Evolutionary conservation across 495 filamentous ascomycete species (phyloP).

Genomic region (Hyaloscypha bicolor): DNA sequence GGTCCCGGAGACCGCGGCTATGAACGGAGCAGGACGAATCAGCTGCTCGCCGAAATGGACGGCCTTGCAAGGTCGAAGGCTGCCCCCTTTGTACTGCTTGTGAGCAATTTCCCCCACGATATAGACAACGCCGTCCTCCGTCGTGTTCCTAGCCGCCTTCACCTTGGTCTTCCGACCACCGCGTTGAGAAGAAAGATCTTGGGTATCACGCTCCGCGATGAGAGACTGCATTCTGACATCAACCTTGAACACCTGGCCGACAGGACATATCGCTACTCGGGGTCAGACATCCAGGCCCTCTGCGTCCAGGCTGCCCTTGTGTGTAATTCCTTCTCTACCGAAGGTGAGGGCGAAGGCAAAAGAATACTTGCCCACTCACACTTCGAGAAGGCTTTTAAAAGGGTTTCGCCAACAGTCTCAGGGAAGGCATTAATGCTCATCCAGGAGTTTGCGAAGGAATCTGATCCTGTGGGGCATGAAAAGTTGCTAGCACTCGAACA

Average conservation of each 20-base stretch:
- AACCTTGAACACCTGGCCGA: constrained; percentile 71
- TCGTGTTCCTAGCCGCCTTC: constrained; percentile 57
- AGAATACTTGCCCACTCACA: too few relatives aligned
- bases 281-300: constrained; percentile 88
- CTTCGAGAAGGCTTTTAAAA: too few relatives aligned
- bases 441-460: too few relatives aligned
- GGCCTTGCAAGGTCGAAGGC: constrained; percentile 78
- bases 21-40: constrained; percentile 63
- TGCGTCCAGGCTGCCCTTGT: constrained; percentile 67
- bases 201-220: not conserved
- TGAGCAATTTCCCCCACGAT: constrained; percentile 92
- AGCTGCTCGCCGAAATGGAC: constrained; percentile 94
- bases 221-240: constrained; percentile 35
- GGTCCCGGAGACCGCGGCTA: not conserved
- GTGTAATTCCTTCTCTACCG: too few relatives aligned
- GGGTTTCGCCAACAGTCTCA: too few relatives aligned
- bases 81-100: constrained; percentile 81
- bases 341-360: too few relatives aligned
- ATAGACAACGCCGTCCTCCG: constrained; percentile 92
- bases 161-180: not conserved
- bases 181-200: not conserved
- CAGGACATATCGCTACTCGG: constrained; percentile 82
- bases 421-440: too few relatives aligned
- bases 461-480: too few relatives aligned
- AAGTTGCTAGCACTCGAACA: too few relatives aligned